These are phyloP conservation scores for Starmerella scarabaei DNA, from an alignment of 805 yeast species.

Conservation along the genomic window DNA sequence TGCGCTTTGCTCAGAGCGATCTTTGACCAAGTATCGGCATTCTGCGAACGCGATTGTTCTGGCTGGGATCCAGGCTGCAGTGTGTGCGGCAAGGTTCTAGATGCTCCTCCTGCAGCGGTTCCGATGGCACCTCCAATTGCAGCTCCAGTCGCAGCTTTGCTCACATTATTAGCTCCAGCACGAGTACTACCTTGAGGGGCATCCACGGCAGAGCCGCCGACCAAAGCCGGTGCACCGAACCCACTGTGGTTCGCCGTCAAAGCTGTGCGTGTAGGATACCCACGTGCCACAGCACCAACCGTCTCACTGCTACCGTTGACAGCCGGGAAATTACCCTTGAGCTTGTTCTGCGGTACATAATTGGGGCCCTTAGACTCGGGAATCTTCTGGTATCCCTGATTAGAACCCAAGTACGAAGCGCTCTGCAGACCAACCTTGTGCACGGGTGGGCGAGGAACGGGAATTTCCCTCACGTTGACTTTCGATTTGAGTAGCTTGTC, in stretches of 20 bases:
- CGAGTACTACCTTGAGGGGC: too few relatives aligned
- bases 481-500: constrained; percentile 13
- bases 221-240: too few relatives aligned
- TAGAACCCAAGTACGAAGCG: not conserved
- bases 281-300: not conserved
- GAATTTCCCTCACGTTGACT: constrained; percentile 1
- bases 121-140: not conserved
- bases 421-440: not conserved
- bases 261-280: not conserved
- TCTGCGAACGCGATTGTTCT: not conserved
- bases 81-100: not conserved
- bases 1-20: not conserved
- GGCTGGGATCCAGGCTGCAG: not conserved
- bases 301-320: not conserved
- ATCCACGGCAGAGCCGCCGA: too few relatives aligned
- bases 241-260: not conserved
- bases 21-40: not conserved
- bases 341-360: not conserved
- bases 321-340: not conserved
- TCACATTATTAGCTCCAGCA: not conserved
- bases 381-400: not conserved
- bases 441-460: not conserved
- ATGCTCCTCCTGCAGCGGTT: not conserved
- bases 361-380: not conserved
- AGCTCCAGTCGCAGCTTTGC: not conserved